Percentiles rank a stretch among this genome's conserved stretches.
These are phyloP conservation scores for Neurospora sp. DNA, from an alignment of 495 filamentous ascomycete genomes.

Conservation along the genomic window DNA sequence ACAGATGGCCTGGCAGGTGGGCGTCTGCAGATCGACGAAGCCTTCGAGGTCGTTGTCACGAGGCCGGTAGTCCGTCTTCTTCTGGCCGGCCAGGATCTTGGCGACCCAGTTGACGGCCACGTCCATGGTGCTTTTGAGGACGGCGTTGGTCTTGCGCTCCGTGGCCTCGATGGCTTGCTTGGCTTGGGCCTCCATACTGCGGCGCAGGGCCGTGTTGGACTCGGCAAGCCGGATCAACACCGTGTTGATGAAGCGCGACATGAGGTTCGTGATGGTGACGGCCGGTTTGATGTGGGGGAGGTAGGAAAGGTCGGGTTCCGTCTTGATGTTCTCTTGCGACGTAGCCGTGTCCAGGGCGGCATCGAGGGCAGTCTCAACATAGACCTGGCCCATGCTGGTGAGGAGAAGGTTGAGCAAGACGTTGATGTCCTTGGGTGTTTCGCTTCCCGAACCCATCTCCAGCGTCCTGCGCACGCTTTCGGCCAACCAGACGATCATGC, in stretches of 20 bases:
- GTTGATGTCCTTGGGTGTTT: slow-evolving; percentile 91
- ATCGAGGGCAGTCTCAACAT: slow-evolving; percentile 88
- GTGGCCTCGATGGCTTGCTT: slow-evolving; percentile 61
- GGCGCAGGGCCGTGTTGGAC: slow-evolving; percentile 76
- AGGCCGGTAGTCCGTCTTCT: slow-evolving; percentile 87
- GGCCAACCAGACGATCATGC: slow-evolving; percentile 96
- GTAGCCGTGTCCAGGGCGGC: slow-evolving; percentile 67
- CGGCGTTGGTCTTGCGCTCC: slow-evolving; percentile 79
- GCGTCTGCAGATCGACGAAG: slow-evolving; percentile 76
- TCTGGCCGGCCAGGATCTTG: slow-evolving; percentile 67
- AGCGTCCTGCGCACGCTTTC: slow-evolving; percentile 90
- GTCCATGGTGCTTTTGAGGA: slow-evolving; percentile 80
- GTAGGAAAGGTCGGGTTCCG: slow-evolving; percentile 82
- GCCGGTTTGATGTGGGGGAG: slow-evolving; percentile 66
- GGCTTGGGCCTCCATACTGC: slow-evolving; percentile 82
- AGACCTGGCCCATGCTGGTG: slow-evolving; percentile 83
- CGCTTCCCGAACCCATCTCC: slow-evolving; percentile 73
- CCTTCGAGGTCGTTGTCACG: slow-evolving; percentile 67
- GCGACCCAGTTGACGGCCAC: slow-evolving; percentile 69
- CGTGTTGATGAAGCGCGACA: slow-evolving; percentile 81
- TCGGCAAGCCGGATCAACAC: slow-evolving; percentile 84
- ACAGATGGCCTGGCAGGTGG: slow-evolving; percentile 69
- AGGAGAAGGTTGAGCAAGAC: slow-evolving; percentile 76
- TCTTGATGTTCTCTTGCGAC: slow-evolving; percentile 64
- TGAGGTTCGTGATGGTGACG: slow-evolving; percentile 83